Evolutionary conservation across 139 green algal species (phyloP), one percentile per base, ranked within the genome.

Genomic region (Asterochloris erici): DNA sequence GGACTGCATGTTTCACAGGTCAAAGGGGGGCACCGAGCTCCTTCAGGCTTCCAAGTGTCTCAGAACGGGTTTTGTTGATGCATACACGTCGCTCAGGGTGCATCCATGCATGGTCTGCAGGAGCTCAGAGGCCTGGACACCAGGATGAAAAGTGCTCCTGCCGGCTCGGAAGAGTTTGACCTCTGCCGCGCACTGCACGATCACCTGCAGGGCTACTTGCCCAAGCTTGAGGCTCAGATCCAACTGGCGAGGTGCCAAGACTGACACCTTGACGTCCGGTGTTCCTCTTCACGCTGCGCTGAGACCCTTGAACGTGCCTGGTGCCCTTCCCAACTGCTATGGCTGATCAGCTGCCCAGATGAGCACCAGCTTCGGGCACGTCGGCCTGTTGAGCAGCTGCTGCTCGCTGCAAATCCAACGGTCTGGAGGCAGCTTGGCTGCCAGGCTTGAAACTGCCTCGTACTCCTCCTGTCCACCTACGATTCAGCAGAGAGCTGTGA

Each of bases 401-500:
- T 80, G 27, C 74, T 84, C 81, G 24, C 23, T 74, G 10, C 63
- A 17, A 16, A 38, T 75, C 69, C 73, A 84, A 11, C 23, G 17
- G 16, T 74, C 63, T 21, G 81, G 81, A 0, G 29, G 24, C 62
- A 81, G 73, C 14, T 77, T 23, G 19, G 28, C 24, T 11, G 68
- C 62, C 15, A 79, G 28, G 17, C 76, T 26, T 13, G 28, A 47
- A 17, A 84, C 81, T 60, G 73, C 81, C 24, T 80, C 73, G 71
- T 81, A 84, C 63, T 84, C 81, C 61, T 81, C 21, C 28, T 27
- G 73, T 12, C 81, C 81, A 12, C 81, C 81, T 84, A 74, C 63
- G 61, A 14, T 14, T 14, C 1, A 78, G 70, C 16, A 54, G 70
- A 76, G 16, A 19, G 1, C n/a, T 76, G n/a, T 19, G 9, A 54